Evolutionary conservation across 1,284 basidiomycete genomes (phyloP), one percentile per base, ranked within the genome.

Genomic region (Rhodotorula sp.): DNA sequence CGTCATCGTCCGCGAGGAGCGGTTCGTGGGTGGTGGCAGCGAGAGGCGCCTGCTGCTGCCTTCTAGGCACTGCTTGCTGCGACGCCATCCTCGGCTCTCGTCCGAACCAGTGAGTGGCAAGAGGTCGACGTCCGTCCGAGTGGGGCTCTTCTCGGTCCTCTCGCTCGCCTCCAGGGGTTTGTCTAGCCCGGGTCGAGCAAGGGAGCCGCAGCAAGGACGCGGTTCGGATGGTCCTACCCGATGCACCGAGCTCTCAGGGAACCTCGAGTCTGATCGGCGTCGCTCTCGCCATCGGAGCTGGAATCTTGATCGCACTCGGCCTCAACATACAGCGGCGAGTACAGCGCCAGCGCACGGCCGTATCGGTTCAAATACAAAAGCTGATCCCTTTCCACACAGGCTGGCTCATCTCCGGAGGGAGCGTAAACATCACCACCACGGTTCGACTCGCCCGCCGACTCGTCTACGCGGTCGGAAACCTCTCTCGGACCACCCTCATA

Each of bases 291-390:
- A 86, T 95, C 63, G 84, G 85, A 2, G 94, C 93, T 59, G 96
- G 96, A 79, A 80, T 95, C 8, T 86, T 96, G 72, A 95, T 97
- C 75, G 91, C 90, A 18, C 84, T 95, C 2, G 94, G 93, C 4
- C 85, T 97, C 78, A 79, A 81, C 63, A 33, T 60, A 0, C 66
- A 71, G n/a, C 55, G 69, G 65, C 60, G 24, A 8, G 57, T 42
- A 10, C 54, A 15, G n/a, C 18, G 53, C 10, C 49, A n/a, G n/a
- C n/a, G n/a, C n/a, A n/a, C n/a, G n/a, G n/a, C n/a, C n/a, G n/a
- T n/a, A n/a, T n/a, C n/a, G n/a, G n/a, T 4, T 33, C 33, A 7
- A 4, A 33, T 33, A 33, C 8, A 33, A 33, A 33, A 33, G 33
- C 33, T 33, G 33, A 33, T 33, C 33, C 33, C 33, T 33, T 33